phyloP scores from a whole-genome alignment of 176 grass and related monocot genomes.

The Secale cereale region DNA sequence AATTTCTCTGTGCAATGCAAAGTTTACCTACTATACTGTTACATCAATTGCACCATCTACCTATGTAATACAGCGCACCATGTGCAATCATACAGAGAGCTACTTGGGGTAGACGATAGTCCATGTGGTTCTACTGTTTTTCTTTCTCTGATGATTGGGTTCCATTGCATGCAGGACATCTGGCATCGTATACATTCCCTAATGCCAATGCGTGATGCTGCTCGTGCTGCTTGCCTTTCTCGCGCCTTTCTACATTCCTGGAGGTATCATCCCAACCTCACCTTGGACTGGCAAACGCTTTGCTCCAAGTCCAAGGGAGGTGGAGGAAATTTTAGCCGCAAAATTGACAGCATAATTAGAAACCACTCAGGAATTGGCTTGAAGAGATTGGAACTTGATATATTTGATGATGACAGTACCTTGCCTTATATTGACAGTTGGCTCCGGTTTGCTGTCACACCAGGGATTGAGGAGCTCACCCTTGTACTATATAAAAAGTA shows the following conservation, averaged over 20 bases:
- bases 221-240: constrained; percentile 20
- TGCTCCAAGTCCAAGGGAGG: background rate
- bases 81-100: background rate
- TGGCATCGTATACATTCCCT: background rate
- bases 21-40: background rate
- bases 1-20: background rate
- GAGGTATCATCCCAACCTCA: constrained; percentile 1
- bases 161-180: constrained; percentile 20
- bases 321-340: background rate
- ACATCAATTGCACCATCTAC: background rate
- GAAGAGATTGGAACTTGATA: background rate
- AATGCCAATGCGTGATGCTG: constrained; percentile 12
- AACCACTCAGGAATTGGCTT: background rate
- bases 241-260: constrained; percentile 4
- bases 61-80: background rate
- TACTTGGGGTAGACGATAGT: background rate
- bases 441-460: background rate
- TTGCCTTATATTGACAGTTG: background rate
- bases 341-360: background rate
- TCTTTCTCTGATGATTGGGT: background rate
- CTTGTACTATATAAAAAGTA: background rate
- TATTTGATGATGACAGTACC: background rate
- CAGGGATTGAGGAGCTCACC: constrained; percentile 1
- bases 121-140: background rate
- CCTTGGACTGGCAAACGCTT: background rate